phyloP scores from a whole-genome alignment of 2,329 filamentous ascomycete species.

The Cladosporium sp. region DNA sequence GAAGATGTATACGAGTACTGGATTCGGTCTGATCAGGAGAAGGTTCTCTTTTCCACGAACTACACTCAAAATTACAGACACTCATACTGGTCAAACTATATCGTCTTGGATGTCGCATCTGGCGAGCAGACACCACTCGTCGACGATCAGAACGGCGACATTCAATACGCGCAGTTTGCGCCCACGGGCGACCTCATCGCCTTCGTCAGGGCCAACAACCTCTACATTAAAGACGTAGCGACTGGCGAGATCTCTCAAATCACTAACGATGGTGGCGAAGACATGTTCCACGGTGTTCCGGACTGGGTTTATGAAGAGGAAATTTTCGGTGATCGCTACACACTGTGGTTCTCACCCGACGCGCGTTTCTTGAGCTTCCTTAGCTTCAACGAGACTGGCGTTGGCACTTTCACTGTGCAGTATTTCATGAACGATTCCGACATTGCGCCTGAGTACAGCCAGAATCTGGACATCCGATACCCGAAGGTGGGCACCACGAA shows the following conservation, averaged over 20 bases:
- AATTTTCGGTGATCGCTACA: conserved; percentile 46
- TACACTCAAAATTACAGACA: conserved; percentile 63
- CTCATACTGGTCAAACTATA: conserved; percentile 62
- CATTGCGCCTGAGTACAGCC: conserved; percentile 55
- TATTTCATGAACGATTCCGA: conserved; percentile 58
- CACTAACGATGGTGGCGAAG: conserved; percentile 54
- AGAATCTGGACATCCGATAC: conserved; percentile 58
- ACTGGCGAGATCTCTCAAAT: conserved; percentile 56
- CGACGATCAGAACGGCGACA: conserved; percentile 54
- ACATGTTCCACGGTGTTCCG: conserved; percentile 58
- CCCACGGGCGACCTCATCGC: conserved; percentile 54
- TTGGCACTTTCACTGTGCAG: conserved; percentile 58
- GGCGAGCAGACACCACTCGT: conserved; percentile 52
- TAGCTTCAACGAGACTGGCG: conserved; percentile 59
- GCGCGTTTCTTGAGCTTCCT: conserved; percentile 50
- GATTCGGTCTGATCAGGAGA: conserved; percentile 54
- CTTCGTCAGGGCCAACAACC: conserved; percentile 61
- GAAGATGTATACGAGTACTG: conserved; percentile 51
- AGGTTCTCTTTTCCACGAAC: conserved; percentile 58
- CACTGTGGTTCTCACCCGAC: conserved; percentile 54
- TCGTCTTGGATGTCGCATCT: conserved; percentile 55
- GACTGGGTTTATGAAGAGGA: conserved; percentile 62
- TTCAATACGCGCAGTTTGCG: conserved; percentile 61
- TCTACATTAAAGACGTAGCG: conserved; percentile 50
- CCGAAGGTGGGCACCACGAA: conserved; percentile 65